Conservation (phyloP, 768 basidiomycete genomes). For the Lactifluus subvellereus region DNA sequence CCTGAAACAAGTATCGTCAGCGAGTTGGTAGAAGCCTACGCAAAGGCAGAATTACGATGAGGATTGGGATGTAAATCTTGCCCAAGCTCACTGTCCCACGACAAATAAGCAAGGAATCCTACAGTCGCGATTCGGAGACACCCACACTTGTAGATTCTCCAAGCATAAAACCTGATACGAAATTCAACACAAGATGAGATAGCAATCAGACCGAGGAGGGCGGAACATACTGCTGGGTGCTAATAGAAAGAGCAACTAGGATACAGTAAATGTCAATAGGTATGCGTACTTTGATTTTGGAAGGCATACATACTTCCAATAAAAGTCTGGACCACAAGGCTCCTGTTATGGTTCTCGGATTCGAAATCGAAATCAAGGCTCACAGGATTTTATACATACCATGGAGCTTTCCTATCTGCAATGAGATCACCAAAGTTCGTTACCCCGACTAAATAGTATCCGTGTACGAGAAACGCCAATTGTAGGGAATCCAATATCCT, state of each 20-base stretch:
- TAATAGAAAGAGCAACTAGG: not conserved
- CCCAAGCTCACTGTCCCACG: constrained; percentile 8
- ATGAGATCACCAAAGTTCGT: constrained; percentile 7
- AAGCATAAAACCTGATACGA: constrained; percentile 7
- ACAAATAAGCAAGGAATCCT: not conserved
- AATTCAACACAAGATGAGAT: not conserved
- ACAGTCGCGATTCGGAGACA: not conserved
- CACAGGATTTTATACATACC: not conserved
- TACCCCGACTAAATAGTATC: constrained; percentile 3
- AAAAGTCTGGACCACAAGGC: not conserved
- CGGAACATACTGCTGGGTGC: constrained; percentile 1
- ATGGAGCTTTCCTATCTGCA: not conserved
- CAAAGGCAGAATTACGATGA: not conserved
- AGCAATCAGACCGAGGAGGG: not conserved
- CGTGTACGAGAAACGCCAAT: not conserved
- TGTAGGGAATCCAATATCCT: constrained; percentile 6
- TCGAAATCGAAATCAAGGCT: not conserved
- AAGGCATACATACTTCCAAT: constrained; percentile 1
- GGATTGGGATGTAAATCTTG: not conserved
- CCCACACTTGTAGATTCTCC: constrained; percentile 6
- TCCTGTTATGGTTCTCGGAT: not conserved
- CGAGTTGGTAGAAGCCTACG: no score
- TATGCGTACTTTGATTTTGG: not conserved
- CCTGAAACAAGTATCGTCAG: not conserved
- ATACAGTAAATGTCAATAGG: not conserved